These are phyloP conservation scores for Biancaea sappan DNA, from an alignment of 306 rosid genomes.

Conservation along the genomic window DNA sequence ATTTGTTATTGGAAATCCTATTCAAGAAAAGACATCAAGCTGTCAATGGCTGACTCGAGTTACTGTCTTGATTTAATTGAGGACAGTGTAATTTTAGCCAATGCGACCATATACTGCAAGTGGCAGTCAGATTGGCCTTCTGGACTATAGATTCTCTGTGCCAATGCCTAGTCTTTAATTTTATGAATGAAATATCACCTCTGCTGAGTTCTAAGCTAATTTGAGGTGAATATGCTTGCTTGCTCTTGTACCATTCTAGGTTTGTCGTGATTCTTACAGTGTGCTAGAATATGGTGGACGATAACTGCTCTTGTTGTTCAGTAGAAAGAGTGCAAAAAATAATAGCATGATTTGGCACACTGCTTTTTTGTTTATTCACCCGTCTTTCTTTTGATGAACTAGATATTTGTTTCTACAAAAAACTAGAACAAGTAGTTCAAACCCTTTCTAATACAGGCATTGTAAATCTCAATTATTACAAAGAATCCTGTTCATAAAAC, in stretches of 20 bases:
- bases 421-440: neutral
- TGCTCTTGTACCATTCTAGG: neutral
- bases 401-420: neutral
- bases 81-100: neutral
- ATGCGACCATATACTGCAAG: neutral
- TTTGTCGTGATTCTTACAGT: neutral
- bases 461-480: neutral
- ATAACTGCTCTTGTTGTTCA: neutral
- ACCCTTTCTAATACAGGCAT: neutral
- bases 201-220: neutral
- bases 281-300: neutral
- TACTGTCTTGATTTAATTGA: constrained; percentile 1
- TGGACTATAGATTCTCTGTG: neutral
- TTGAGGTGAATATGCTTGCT: neutral
- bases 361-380: neutral
- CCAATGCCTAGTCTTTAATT: neutral
- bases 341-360: neutral
- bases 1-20: constrained; percentile 24
- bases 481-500: neutral
- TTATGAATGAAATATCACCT: neutral
- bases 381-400: neutral
- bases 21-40: constrained; percentile 7
- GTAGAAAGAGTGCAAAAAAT: neutral
- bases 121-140: neutral
- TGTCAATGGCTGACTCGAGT: constrained; percentile 14